These are phyloP conservation scores for Trichophyton simii DNA, from an alignment of 2,329 filamentous ascomycete genomes.

Conservation along the genomic window DNA sequence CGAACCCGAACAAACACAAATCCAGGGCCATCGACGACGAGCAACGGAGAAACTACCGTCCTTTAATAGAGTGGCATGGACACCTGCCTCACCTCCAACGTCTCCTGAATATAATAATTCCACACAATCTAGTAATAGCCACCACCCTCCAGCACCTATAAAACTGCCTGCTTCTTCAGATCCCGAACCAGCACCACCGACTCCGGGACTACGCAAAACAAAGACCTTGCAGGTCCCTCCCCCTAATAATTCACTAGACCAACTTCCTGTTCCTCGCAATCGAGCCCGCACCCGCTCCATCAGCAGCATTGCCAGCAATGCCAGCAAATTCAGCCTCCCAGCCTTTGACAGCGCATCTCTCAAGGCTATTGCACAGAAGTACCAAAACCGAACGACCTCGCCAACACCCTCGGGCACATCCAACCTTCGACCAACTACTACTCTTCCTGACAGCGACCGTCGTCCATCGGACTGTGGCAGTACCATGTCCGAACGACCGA, in stretches of 20 bases:
- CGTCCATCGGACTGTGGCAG: slow-evolving; percentile 6
- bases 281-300: slow-evolving; percentile 11
- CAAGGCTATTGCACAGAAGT: slow-evolving; percentile 8
- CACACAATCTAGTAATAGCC: neutral
- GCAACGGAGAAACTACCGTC: neutral
- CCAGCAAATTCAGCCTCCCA: slow-evolving; percentile 13
- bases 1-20: neutral
- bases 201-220: neutral
- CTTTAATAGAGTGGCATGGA: neutral
- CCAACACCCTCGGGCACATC: slow-evolving; percentile 1
- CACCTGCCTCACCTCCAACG: neutral
- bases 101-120: neutral
- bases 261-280: neutral
- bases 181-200: neutral
- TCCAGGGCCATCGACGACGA: neutral
- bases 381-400: slow-evolving; percentile 4
- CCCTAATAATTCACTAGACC: neutral
- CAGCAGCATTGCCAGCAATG: slow-evolving; percentile 13
- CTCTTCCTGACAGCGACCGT: neutral
- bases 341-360: slow-evolving; percentile 9
- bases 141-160: neutral
- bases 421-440: neutral
- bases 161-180: neutral
- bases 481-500: neutral
- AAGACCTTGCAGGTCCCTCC: neutral